phyloP scores from a whole-genome alignment of 73 alveolate genomes.

The Paramecium pentaurelia region DNA sequence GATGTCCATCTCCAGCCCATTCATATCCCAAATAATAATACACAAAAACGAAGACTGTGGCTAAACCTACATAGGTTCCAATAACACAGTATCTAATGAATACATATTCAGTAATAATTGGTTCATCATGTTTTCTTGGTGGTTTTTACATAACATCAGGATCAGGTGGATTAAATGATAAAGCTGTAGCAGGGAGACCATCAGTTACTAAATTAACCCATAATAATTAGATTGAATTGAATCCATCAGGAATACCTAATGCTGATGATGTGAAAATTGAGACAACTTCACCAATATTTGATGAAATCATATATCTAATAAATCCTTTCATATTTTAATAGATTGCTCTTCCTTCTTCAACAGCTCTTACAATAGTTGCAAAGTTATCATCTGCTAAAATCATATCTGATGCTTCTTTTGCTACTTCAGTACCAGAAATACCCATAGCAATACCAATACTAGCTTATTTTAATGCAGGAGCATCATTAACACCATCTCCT shows the following conservation, averaged over 20 bases:
- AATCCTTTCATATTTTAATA: conserved; percentile 99
- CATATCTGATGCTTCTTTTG: conserved; percentile 99
- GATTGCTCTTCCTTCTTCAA: conserved; percentile 99
- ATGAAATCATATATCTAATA: conserved; percentile 97
- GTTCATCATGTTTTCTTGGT: conserved; percentile 88
- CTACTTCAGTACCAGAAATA: conserved; percentile 99
- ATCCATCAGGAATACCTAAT: conserved; percentile 98
- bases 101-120: conserved; percentile 69
- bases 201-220: conserved; percentile 99
- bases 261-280: conserved; percentile 98
- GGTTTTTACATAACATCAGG: conserved; percentile 92
- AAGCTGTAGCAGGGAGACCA: conserved; percentile 99
- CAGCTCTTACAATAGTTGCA: conserved; percentile 98
- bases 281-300: conserved; percentile 98
- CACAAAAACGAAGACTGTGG: conserved; percentile 84
- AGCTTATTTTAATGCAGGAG: conserved; percentile 99
- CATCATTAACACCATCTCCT: conserved; percentile 99
- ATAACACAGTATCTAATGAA: conserved; percentile 74
- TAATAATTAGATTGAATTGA: conserved; percentile 97
- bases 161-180: conserved; percentile 99
- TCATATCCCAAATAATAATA: conserved; percentile 73
- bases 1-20: conserved; percentile 67
- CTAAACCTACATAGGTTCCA: conserved; percentile 93
- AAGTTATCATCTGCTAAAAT: conserved; percentile 98
- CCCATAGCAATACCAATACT: conserved; percentile 99